Evolutionary conservation across 2,329 filamentous ascomycete genomes (phyloP), one percentile per base, ranked within the genome.

Genomic region (Blastomyces parvus): DNA sequence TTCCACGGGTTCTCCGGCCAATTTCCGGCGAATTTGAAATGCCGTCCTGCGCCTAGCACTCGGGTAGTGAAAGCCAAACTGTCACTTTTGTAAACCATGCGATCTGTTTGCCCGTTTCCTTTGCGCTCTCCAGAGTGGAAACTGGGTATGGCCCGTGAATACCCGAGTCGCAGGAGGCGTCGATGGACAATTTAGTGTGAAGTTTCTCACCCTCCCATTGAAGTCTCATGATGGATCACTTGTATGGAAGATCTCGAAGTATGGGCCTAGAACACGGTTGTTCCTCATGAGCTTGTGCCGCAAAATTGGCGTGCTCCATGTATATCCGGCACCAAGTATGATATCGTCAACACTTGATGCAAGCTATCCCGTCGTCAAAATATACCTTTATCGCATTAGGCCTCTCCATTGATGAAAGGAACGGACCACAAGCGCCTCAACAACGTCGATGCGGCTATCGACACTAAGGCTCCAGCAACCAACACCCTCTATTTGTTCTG

Each of bases 291-390:
- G 60, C 2, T 84, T 70, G 0, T 72, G 72, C 2, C 74, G 72
- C 3, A 86, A 72, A 70, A 96, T 96, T 0, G 91, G 91, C 63
- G 88, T 88, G 7, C 87, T 86, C 76, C 89, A 96, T 64, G 95
- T 83, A 70, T 94, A 97, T 0, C 93, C 93, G 0, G 93, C 97
- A 73, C 89, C 91, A 74, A 93, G 96, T 42, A 97, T 73, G 4
- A 97, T 78, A 1, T 84, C 83, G 70, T 96, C 91, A 63, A 97
- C 75, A 42, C 86, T 78, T 2, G 76, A 76, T 70, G 91, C 88
- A 13, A 38, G 87, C 70, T 0, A 79, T 80, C 1, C 88, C 88
- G 69, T 90, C 81, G 50, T 81, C 79, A 66, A 94, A 90, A 38
- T 81, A 79, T 1, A 93, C 81, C 2, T 82, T 85, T 65, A 84